Evolutionary conservation across 352 stramenopile species (phyloP).

Genomic region (Phytophthora sojae): DNA sequence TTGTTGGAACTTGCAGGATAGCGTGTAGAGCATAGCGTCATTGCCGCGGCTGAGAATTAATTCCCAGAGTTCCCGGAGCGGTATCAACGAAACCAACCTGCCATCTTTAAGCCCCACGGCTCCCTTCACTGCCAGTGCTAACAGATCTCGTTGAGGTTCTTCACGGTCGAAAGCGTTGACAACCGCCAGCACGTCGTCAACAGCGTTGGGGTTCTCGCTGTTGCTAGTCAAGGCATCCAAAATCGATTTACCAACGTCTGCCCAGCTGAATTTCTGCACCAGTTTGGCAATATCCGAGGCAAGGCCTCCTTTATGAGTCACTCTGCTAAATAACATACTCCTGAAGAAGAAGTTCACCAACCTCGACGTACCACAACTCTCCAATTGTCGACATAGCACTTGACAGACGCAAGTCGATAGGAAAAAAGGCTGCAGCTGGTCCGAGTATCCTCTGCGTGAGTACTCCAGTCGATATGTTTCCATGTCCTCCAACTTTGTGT

Average conservation of each 20-base stretch:
- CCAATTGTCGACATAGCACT: not conserved
- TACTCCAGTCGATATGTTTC: not conserved
- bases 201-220: not conserved
- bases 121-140: not conserved
- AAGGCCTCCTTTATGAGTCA: not conserved
- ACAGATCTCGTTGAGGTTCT: not conserved
- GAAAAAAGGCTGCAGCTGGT: not conserved
- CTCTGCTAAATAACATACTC: conserved; percentile 7
- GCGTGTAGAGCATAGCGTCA: not conserved
- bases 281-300: not conserved
- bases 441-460: not conserved
- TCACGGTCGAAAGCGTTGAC: not conserved
- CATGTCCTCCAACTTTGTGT: not conserved
- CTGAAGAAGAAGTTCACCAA: not conserved
- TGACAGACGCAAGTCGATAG: not conserved
- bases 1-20: not conserved
- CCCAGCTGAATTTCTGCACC: conserved; percentile 19
- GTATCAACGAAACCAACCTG: not conserved
- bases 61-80: not conserved
- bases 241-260: conserved; percentile 11
- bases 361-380: not conserved
- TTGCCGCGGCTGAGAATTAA: not conserved
- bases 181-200: conserved; percentile 4
- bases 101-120: not conserved
- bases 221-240: not conserved